phyloP scores from a whole-genome alignment of 805 yeast genomes.

The Diddensiella transvaalensis region DNA sequence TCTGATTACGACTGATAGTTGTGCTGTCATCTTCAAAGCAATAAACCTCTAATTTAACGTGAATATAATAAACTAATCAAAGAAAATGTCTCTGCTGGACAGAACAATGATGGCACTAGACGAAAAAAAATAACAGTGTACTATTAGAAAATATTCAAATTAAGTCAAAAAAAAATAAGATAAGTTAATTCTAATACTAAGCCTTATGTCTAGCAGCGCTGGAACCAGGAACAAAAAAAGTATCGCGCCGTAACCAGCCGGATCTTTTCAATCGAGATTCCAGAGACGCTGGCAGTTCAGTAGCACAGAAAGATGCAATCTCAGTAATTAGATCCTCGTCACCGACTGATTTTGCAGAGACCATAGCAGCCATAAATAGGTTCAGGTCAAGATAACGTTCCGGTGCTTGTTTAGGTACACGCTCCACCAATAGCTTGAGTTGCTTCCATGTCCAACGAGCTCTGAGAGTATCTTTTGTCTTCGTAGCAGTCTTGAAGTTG shows the following conservation, averaged over 20 bases:
- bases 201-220: too few relatives aligned
- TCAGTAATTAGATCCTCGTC: neutral
- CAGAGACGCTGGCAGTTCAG: neutral
- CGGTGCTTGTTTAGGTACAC: neutral
- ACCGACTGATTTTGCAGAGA: neutral
- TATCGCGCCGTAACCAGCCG: neutral
- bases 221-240: too few relatives aligned
- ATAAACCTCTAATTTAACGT: constrained; percentile 2
- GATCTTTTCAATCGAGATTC: neutral
- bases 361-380: neutral
- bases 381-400: neutral
- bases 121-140: neutral
- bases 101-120: too few relatives aligned
- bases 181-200: too few relatives aligned
- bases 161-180: too few relatives aligned
- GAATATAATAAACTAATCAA: too few relatives aligned
- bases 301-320: neutral
- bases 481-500: constrained; percentile 23
- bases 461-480: constrained; percentile 21
- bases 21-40: constrained; percentile 18
- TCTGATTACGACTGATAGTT: constrained; percentile 40
- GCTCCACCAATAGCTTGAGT: constrained; percentile 1
- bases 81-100: too few relatives aligned
- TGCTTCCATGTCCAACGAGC: constrained; percentile 21
- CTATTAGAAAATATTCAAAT: neutral